phyloP scores from a whole-genome alignment of 176 grass and related monocot genomes.

The Poa annua region DNA sequence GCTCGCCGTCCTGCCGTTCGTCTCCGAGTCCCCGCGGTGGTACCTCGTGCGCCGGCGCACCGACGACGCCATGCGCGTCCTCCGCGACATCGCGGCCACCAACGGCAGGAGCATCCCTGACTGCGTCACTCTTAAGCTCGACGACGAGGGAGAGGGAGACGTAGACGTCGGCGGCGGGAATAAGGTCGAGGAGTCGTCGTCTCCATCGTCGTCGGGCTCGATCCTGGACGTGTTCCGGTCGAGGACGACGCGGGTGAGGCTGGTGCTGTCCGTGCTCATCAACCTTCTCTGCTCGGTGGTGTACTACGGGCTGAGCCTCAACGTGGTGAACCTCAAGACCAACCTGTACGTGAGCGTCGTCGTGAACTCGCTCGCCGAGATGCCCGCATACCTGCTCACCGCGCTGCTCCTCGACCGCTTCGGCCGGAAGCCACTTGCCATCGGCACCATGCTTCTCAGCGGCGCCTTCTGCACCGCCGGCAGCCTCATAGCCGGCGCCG shows the following conservation, averaged over 20 bases:
- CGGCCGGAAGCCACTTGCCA: slow-evolving; percentile 48
- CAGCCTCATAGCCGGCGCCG: slow-evolving; percentile 45
- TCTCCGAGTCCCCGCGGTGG: slow-evolving; percentile 84
- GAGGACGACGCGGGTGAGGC: slow-evolving; percentile 51
- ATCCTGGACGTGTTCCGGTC: slow-evolving; percentile 75
- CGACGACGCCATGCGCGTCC: slow-evolving; percentile 55
- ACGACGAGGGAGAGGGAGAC: slow-evolving; percentile 55
- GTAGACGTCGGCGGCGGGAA: neutral
- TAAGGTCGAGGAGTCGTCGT: neutral
- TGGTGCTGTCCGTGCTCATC: slow-evolving; percentile 49
- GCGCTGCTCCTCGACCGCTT: slow-evolving; percentile 50
- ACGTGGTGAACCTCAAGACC: slow-evolving; percentile 94
- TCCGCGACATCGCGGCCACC: slow-evolving; percentile 47
- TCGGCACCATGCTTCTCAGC: slow-evolving; percentile 72
- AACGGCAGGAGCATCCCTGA: slow-evolving; percentile 57
- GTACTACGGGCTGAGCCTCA: slow-evolving; percentile 67
- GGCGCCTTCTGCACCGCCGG: slow-evolving; percentile 71
- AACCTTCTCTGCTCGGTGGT: slow-evolving; percentile 39
- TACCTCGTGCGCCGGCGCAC: slow-evolving; percentile 71
- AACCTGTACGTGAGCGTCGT: slow-evolving; percentile 81
- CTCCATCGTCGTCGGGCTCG: slow-evolving; percentile 35
- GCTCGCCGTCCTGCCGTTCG: slow-evolving; percentile 57
- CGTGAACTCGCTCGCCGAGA: slow-evolving; percentile 67
- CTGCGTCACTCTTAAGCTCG: slow-evolving; percentile 54
- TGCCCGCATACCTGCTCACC: slow-evolving; percentile 55